Conservation (phyloP, 1,284 basidiomycete species). For the Golubevia pallescens region DNA sequence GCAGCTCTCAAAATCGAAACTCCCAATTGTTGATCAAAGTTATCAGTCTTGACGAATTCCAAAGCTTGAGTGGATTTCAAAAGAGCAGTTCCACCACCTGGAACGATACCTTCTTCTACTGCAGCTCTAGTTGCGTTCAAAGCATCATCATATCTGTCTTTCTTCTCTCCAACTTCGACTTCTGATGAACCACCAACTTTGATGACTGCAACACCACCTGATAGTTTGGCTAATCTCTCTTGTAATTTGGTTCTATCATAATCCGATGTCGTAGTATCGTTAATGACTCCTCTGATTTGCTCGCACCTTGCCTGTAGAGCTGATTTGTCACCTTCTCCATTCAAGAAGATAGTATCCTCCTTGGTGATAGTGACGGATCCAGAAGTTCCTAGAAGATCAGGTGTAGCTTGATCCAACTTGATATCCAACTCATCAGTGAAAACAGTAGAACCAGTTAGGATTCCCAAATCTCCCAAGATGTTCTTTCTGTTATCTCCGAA, state of each 20-base stretch:
- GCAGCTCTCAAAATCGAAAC: constrained; percentile 91
- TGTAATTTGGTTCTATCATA: constrained; percentile 95
- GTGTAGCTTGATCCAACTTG: constrained; percentile 90
- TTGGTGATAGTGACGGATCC: constrained; percentile 95
- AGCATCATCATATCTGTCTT: constrained; percentile 97
- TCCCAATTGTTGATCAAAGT: constrained; percentile 98
- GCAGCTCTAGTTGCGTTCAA: constrained; percentile 96
- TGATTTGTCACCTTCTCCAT: constrained; percentile 73
- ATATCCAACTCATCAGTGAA: constrained; percentile 98
- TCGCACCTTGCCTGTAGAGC: constrained; percentile 72
- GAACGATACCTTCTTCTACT: constrained; percentile 94
- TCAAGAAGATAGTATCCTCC: constrained; percentile 96
- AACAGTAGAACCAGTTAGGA: constrained; percentile 95
- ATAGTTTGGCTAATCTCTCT: constrained; percentile 93
- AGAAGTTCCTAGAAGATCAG: constrained; percentile 87
- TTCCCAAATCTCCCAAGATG: constrained; percentile 93
- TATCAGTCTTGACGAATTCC: constrained; percentile 77
- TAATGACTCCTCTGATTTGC: constrained; percentile 85
- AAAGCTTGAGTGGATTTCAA: constrained; percentile 87
- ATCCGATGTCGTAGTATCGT: constrained; percentile 84
- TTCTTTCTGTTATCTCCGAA: constrained; percentile 99
- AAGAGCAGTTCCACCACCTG: constrained; percentile 66
- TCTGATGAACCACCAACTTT: constrained; percentile 92
- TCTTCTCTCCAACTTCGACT: constrained; percentile 99
- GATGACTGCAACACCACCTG: constrained; percentile 96